phyloP scores from a whole-genome alignment of 306 rosid genomes.

The Elaeagnus macrophylla region DNA sequence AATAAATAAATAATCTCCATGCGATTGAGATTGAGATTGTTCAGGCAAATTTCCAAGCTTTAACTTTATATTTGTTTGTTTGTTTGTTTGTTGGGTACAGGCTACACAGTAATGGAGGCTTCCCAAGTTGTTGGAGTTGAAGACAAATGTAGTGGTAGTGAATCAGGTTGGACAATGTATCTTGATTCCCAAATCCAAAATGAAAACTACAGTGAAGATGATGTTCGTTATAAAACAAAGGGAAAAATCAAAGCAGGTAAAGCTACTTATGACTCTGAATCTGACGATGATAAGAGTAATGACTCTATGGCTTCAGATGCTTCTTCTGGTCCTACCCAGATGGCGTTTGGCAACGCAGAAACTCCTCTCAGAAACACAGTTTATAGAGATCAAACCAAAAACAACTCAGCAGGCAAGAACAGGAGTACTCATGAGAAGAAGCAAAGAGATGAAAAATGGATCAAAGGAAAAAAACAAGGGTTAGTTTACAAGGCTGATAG shows the following conservation, averaged over 20 bases:
- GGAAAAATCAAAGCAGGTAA: conserved; percentile 1
- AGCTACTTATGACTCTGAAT: conserved; percentile 1
- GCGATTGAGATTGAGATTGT: background rate
- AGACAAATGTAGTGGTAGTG: conserved; percentile 30
- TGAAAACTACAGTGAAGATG: background rate
- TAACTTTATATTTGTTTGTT: background rate
- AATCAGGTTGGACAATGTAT: conserved; percentile 76
- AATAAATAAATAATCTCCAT: conserved; percentile 10
- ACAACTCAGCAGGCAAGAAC: conserved; percentile 27
- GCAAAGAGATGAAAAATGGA: conserved; percentile 21
- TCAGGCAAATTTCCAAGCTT: background rate
- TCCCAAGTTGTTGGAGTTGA: conserved; percentile 27
- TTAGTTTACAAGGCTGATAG: conserved; percentile 36
- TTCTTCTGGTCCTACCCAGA: conserved; percentile 55
- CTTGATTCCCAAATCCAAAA: conserved; percentile 35
- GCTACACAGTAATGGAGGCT: conserved; percentile 43
- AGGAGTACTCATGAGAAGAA: conserved; percentile 24
- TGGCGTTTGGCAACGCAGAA: conserved; percentile 21
- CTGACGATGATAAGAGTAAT: conserved; percentile 30
- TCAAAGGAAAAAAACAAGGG: conserved; percentile 17
- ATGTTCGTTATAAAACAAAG: background rate
- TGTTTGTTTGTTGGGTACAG: too few species aligned
- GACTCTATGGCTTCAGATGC: conserved; percentile 83
- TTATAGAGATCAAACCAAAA: conserved; percentile 13
- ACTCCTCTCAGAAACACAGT: conserved; percentile 6